Evolutionary conservation across 2,329 filamentous ascomycete species (phyloP), one percentile per base, ranked within the genome.

Genomic region (Penicillium rolfsii): DNA sequence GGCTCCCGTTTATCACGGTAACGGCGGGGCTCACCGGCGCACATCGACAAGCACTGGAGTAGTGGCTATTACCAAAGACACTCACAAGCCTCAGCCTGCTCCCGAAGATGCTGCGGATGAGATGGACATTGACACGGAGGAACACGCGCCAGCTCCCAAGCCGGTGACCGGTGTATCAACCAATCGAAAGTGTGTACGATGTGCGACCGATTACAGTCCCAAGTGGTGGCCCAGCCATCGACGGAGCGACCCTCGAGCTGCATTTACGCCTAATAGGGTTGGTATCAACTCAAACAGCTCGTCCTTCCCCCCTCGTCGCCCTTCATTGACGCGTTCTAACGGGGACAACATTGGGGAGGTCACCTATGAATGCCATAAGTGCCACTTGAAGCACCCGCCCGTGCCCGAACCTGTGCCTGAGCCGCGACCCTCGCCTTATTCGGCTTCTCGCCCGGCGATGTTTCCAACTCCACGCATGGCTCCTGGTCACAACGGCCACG

Each of bases 311-410:
- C 55, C 67, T 66, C 68, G 70, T 57, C 70, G 61, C 50, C 59
- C 70, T 12, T 66, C 72, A 6, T 46, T 36, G n/a, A 52, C 63
- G 22, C 70, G 67, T 19, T 53, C 66, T 16, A 76, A 75, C 50
- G 74, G 74, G 5, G 72, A 75, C 26, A 62, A 75, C 28, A 61
- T 69, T 59, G 68, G 64, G 35, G 63, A 63, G 49, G 68, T 75
- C 67, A 62, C 84, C 33, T 89, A 86, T 65, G 89, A 92, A 74
- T 93, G 90, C 69, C 90, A 93, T 76, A 90, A 91, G 74, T 93
- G 90, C 64, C 82, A 84, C 67, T 73, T 80, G 65, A 83, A 78
- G 33, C 83, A 83, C 19, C 66, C 67, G 1, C 60, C 62, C 30
- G 70, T 71, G 41, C 70, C 75, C 1, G 77, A 77, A 54, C 69